A percentile compares a stretch with the other conserved stretches of the same genome.
Conservation (phyloP, 139 green algal genomes). For the Chlorella sp. region DNA sequence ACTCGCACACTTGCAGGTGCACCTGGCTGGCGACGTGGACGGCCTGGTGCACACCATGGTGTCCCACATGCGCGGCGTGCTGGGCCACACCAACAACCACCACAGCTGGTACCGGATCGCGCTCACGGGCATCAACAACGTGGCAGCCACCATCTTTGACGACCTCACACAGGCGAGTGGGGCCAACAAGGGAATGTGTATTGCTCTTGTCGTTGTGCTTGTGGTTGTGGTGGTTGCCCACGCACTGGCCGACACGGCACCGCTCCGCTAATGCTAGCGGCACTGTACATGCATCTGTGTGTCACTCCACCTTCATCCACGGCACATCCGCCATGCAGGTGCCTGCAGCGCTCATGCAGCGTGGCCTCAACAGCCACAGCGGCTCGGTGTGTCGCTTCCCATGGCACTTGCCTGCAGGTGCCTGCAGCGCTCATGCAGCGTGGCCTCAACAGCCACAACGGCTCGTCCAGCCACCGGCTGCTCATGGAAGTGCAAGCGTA, state of each 20-base stretch:
- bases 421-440: constrained; percentile 27
- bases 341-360: constrained; percentile 25
- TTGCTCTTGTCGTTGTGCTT: too few relatives aligned
- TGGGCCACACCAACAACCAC: constrained; percentile 31
- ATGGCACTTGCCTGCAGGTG: too few relatives aligned
- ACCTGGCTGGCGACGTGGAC: background rate
- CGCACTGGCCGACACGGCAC: too few relatives aligned
- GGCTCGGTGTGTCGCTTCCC: too few relatives aligned
- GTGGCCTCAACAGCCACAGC: constrained; percentile 11
- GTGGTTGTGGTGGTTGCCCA: too few relatives aligned
- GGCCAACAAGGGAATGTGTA: too few relatives aligned
- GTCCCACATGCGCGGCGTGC: constrained; percentile 26
- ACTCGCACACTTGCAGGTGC: too few relatives aligned
- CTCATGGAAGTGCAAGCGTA: constrained; percentile 30
- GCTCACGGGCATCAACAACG: constrained; percentile 33
- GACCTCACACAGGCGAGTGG: constrained; percentile 40
- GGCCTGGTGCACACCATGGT: constrained; percentile 12
- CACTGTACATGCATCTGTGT: too few relatives aligned
- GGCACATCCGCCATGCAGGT: too few relatives aligned
- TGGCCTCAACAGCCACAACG: constrained; percentile 8
- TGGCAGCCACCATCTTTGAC: constrained; percentile 48
- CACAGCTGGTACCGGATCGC: constrained; percentile 49
- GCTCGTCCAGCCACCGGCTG: constrained; percentile 12
- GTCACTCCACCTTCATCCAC: too few relatives aligned
- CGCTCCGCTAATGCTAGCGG: too few relatives aligned